phyloP scores from a whole-genome alignment of 2,329 filamentous ascomycete genomes.

The Fusarium beomiforme region DNA sequence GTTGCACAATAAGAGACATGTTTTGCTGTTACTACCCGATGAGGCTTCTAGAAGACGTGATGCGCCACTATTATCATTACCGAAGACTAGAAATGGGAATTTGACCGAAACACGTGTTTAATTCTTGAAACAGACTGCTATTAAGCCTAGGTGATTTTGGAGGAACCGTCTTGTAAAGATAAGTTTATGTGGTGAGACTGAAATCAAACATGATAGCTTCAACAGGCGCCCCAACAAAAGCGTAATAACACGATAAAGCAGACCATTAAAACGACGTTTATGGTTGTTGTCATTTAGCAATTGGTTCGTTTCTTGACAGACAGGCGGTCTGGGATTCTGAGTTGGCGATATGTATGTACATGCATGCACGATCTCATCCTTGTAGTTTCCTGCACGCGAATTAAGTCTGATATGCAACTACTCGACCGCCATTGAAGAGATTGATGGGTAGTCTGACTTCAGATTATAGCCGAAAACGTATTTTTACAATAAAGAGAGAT shows the following conservation, averaged over 20 bases:
- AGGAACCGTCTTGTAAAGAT: background rate
- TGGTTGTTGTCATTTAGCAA: constrained; percentile 28
- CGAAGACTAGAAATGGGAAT: background rate
- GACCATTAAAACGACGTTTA: constrained; percentile 1
- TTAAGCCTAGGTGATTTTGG: background rate
- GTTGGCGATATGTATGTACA: constrained; percentile 40
- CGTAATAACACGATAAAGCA: constrained; percentile 21
- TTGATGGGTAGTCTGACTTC: background rate
- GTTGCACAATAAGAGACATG: background rate
- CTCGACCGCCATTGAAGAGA: constrained; percentile 13
- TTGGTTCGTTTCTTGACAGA: constrained; percentile 29
- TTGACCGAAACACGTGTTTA: background rate
- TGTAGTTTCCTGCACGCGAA: constrained; percentile 21
- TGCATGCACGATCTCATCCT: constrained; percentile 38
- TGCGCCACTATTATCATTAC: background rate
- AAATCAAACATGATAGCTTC: background rate
- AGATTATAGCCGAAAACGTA: background rate
- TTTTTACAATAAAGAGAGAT: background rate
- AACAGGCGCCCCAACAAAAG: constrained; percentile 17
- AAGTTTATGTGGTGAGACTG: background rate
- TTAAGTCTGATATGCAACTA: constrained; percentile 16
- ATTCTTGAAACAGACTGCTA: background rate
- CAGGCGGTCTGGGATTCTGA: constrained; percentile 43
- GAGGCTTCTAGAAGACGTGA: background rate
- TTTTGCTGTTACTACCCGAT: background rate